Conservation (phyloP, 768 basidiomycete species). For the Tricholoma bakamatsutake region DNA sequence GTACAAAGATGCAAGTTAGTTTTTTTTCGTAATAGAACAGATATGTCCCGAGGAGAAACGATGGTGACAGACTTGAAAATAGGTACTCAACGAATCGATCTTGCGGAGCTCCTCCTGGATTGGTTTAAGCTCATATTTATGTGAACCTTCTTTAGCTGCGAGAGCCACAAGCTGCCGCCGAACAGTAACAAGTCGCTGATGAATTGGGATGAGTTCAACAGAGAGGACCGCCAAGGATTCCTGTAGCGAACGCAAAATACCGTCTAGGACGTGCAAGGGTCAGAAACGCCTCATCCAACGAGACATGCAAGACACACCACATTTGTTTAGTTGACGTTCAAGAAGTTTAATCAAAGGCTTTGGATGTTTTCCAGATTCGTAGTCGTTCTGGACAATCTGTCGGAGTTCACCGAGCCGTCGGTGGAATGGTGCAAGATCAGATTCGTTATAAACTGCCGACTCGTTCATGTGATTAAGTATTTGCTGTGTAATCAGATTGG, state of each 20-base stretch:
- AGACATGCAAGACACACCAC: slow-evolving; percentile 53
- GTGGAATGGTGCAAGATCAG: slow-evolving; percentile 85
- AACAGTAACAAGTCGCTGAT: slow-evolving; percentile 82
- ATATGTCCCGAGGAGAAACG: slow-evolving; percentile 16
- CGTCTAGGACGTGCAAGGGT: slow-evolving; percentile 42
- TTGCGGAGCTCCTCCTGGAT: slow-evolving; percentile 88
- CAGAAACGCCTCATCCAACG: background rate
- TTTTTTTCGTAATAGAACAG: slow-evolving; percentile 8
- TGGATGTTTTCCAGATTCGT: slow-evolving; percentile 76
- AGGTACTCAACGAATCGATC: slow-evolving; percentile 88
- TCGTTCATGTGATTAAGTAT: slow-evolving; percentile 95
- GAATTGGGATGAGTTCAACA: slow-evolving; percentile 84
- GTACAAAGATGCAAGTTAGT: slow-evolving; percentile 9
- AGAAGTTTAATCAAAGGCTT: slow-evolving; percentile 85
- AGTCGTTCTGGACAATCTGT: slow-evolving; percentile 79
- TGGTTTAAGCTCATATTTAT: slow-evolving; percentile 84
- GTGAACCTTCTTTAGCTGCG: slow-evolving; percentile 80
- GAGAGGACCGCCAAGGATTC: slow-evolving; percentile 85
- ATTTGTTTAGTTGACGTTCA: slow-evolving; percentile 86
- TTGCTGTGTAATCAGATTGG: slow-evolving; percentile 51
- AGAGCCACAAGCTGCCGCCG: slow-evolving; percentile 86
- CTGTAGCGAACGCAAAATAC: slow-evolving; percentile 69
- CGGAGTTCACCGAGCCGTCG: slow-evolving; percentile 77
- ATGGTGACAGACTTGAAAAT: slow-evolving; percentile 28
- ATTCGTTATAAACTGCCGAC: slow-evolving; percentile 88